A percentile compares a stretch with the other conserved stretches of the same genome.
phyloP scores from a whole-genome alignment of 2,329 filamentous ascomycete species.

The Cryphonectria carpinicola region DNA sequence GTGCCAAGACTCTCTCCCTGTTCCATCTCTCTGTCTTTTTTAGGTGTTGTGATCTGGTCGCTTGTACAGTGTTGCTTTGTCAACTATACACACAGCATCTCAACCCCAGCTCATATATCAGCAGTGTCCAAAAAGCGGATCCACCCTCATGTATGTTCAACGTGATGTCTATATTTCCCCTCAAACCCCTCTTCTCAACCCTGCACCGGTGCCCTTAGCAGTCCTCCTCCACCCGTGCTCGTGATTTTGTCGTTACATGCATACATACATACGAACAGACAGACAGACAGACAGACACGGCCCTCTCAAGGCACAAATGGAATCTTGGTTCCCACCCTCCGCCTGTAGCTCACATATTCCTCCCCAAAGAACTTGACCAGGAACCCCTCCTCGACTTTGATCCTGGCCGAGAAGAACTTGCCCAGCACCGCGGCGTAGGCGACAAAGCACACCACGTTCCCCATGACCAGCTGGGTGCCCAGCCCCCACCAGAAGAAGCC shows the following conservation, averaged over 20 bases:
- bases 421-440: conserved; percentile 78
- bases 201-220: neutral
- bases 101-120: neutral
- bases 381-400: conserved; percentile 76
- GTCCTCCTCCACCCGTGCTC: neutral
- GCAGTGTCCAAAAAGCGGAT: neutral
- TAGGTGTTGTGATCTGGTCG: neutral
- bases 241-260: neutral
- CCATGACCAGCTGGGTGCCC: conserved; percentile 89
- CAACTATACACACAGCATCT: neutral
- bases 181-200: neutral
- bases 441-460: conserved; percentile 78
- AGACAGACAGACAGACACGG: neutral
- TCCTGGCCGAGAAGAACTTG: conserved; percentile 79
- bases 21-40: neutral
- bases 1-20: neutral
- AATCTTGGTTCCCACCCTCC: conserved; percentile 75
- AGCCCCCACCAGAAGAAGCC: conserved; percentile 98
- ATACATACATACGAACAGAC: neutral
- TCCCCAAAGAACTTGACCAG: conserved; percentile 82
- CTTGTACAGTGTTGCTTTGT: neutral
- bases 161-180: neutral
- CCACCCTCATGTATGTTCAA: neutral
- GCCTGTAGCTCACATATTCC: conserved; percentile 77
- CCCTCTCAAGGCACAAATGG: conserved; percentile 64